Conservation (phyloP, 148 eudicot genomes). For the Nepenthes mirabilis region DNA sequence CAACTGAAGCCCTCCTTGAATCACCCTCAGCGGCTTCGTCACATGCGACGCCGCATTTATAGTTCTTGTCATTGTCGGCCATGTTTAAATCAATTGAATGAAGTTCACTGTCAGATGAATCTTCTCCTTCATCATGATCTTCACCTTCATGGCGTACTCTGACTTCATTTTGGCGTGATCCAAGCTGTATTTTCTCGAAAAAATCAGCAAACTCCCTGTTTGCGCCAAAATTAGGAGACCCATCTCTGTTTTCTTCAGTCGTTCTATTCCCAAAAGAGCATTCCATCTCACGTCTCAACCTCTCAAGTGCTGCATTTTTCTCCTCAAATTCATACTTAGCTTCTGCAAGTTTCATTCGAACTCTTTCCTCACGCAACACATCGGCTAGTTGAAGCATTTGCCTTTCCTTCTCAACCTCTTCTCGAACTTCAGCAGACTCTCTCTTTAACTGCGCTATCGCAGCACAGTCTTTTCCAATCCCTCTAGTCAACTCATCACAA, state of each 20-base stretch:
- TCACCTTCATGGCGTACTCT: neutral
- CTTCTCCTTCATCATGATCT: constrained; percentile 19
- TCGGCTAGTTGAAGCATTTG: constrained; percentile 88
- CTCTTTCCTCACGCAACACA: constrained; percentile 79
- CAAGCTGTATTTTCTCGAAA: constrained; percentile 21
- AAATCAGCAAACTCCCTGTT: constrained; percentile 33
- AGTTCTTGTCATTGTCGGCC: constrained; percentile 39
- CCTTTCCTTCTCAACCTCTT: constrained; percentile 76
- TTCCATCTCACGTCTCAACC: constrained; percentile 52
- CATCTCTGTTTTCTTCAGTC: constrained; percentile 12
- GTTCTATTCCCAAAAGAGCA: constrained; percentile 18
- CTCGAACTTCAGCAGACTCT: constrained; percentile 44
- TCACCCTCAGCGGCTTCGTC: constrained; percentile 24
- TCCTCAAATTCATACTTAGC: constrained; percentile 81
- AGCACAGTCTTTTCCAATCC: constrained; percentile 65
- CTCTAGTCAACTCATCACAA: constrained; percentile 73
- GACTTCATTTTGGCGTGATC: constrained; percentile 17
- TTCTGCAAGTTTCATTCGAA: constrained; percentile 85
- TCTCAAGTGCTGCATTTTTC: constrained; percentile 61
- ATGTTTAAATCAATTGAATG: constrained; percentile 72
- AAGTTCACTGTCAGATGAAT: constrained; percentile 58
- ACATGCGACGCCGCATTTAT: constrained; percentile 33
- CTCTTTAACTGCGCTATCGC: constrained; percentile 60
- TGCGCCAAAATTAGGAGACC: constrained; percentile 6
- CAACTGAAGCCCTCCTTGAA: constrained; percentile 35